phyloP scores from a whole-genome alignment of 2,329 filamentous ascomycete species.

The Chrysosporium queenslandicum region DNA sequence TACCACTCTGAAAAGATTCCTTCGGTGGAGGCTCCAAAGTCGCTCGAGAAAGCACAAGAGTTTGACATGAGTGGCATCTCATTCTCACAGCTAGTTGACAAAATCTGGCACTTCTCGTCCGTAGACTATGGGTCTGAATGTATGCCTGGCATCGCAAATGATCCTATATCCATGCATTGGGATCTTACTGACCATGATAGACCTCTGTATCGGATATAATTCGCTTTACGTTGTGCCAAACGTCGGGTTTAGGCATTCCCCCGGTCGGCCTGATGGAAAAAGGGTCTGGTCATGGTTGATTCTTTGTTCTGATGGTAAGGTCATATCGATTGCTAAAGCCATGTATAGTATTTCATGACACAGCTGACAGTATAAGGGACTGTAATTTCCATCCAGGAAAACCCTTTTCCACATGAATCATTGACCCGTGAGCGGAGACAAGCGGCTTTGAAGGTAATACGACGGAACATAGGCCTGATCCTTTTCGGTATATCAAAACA shows the following conservation, averaged over 20 bases:
- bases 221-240: slow-evolving; percentile 42
- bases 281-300: slow-evolving; percentile 63
- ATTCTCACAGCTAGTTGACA: slow-evolving; percentile 52
- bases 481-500: slow-evolving; percentile 52
- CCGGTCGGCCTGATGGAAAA: slow-evolving; percentile 39
- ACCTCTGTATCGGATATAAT: slow-evolving; percentile 63
- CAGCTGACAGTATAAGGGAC: slow-evolving; percentile 42
- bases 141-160: too few species aligned
- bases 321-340: slow-evolving; percentile 15
- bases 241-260: slow-evolving; percentile 29
- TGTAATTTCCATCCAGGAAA: slow-evolving; percentile 59
- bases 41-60: slow-evolving; percentile 21
- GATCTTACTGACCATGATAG: slow-evolving; percentile 36
- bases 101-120: slow-evolving; percentile 67
- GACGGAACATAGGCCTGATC: slow-evolving; percentile 51
- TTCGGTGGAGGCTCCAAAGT: slow-evolving; percentile 12
- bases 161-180: too few species aligned
- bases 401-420: slow-evolving; percentile 39
- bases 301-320: slow-evolving; percentile 53
- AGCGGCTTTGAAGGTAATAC: slow-evolving; percentile 31
- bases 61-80: slow-evolving; percentile 29
- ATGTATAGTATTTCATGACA: not conserved
- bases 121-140: slow-evolving; percentile 59
- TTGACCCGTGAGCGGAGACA: slow-evolving; percentile 24
- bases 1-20: not conserved